Percentiles rank a stretch among this genome's conserved stretches.
Evolutionary conservation across 2,329 filamentous ascomycete genomes (phyloP).

Genomic region (Fusarium sp.): DNA sequence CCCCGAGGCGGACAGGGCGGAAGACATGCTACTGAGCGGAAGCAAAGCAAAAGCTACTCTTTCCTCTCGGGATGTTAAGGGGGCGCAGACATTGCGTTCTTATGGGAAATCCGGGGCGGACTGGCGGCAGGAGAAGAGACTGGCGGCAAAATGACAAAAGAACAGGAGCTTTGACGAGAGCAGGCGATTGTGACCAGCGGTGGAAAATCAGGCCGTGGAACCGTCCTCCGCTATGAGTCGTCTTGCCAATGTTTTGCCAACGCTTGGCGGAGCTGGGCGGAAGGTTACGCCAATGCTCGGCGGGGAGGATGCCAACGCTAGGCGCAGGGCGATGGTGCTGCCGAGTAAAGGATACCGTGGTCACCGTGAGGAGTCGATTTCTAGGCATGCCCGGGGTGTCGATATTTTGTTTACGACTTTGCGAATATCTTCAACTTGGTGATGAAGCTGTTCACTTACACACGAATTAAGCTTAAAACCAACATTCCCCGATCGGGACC

Average conservation of each 20-base stretch:
- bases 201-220: not conserved
- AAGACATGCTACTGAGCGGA: conserved; percentile 1
- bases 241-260: conserved; percentile 16
- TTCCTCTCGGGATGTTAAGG: not conserved
- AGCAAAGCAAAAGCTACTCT: not conserved
- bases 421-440: not conserved
- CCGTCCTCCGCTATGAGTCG: conserved; percentile 7
- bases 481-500: conserved; percentile 2
- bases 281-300: conserved; percentile 8
- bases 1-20: conserved; percentile 6
- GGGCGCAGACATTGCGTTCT: conserved; percentile 6
- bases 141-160: conserved; percentile 3
- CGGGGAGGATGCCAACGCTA: conserved; percentile 9
- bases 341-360: not conserved
- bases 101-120: conserved; percentile 15
- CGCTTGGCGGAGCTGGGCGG: conserved; percentile 9
- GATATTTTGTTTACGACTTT: not conserved
- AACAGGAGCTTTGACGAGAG: not conserved
- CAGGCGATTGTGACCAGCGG: not conserved
- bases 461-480: conserved; percentile 1
- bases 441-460: not conserved
- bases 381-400: not conserved
- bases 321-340: conserved; percentile 8
- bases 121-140: conserved; percentile 2
- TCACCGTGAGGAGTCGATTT: not conserved